A percentile compares a stretch with the other conserved stretches of the same genome.
These are phyloP conservation scores for Tetrapisispora arboricola DNA, from an alignment of 805 yeast species.

Conservation along the genomic window DNA sequence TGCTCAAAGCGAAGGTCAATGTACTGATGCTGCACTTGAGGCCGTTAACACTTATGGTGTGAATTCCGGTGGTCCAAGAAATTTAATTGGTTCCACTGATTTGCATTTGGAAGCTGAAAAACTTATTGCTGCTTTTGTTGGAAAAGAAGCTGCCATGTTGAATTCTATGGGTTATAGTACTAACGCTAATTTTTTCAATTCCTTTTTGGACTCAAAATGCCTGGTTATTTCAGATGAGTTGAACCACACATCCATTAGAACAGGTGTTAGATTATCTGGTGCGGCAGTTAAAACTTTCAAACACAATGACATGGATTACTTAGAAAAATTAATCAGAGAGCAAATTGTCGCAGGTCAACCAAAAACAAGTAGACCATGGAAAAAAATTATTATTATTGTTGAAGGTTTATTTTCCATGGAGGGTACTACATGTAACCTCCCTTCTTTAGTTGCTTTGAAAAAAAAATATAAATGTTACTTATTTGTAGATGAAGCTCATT, in stretches of 20 bases:
- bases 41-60: constrained; percentile 63
- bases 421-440: constrained; percentile 81
- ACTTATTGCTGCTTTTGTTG: constrained; percentile 74
- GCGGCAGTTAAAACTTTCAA: constrained; percentile 86
- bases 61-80: constrained; percentile 69
- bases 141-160: constrained; percentile 78
- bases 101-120: constrained; percentile 66
- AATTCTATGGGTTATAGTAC: constrained; percentile 96
- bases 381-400: constrained; percentile 70
- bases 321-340: constrained; percentile 70
- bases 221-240: constrained; percentile 88
- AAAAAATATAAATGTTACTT: constrained; percentile 81
- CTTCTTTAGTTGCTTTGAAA: constrained; percentile 59
- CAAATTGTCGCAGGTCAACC: constrained; percentile 92
- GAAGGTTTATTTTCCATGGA: constrained; percentile 93
- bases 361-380: constrained; percentile 93
- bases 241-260: constrained; percentile 91
- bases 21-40: constrained; percentile 69
- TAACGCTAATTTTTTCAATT: constrained; percentile 76
- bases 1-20: constrained; percentile 87
- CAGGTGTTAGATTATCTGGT: constrained; percentile 87
- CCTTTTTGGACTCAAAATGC: constrained; percentile 78
- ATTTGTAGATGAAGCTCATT: constrained; percentile 96
- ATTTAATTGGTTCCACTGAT: constrained; percentile 63
- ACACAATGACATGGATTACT: constrained; percentile 78